Percentiles rank a stretch among this genome's conserved stretches.
phyloP scores from a whole-genome alignment of 768 basidiomycete species.

The Mycena indigotica region DNA sequence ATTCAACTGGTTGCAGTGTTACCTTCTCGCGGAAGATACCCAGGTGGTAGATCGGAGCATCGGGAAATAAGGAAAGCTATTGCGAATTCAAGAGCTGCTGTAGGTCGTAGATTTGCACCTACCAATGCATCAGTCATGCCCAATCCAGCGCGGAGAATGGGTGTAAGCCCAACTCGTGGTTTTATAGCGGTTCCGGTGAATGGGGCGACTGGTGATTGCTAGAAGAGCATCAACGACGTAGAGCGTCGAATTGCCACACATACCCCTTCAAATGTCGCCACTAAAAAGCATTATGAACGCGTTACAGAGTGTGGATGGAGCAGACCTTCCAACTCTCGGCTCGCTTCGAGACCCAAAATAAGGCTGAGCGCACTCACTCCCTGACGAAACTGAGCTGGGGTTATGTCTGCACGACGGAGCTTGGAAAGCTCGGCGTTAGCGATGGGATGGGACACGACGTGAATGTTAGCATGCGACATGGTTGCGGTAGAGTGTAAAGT shows the following conservation, averaged over 20 bases:
- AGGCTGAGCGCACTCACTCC: slow-evolving; percentile 75
- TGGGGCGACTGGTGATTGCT: slow-evolving; percentile 79
- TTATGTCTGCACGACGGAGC: slow-evolving; percentile 61
- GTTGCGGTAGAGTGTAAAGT: slow-evolving; percentile 14
- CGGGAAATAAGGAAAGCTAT: slow-evolving; percentile 66
- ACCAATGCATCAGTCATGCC: slow-evolving; percentile 90
- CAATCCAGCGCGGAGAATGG: slow-evolving; percentile 90
- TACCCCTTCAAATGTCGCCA: slow-evolving; percentile 67
- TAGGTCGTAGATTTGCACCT: slow-evolving; percentile 15
- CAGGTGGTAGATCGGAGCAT: slow-evolving; percentile 86
- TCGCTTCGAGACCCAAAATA: slow-evolving; percentile 84
- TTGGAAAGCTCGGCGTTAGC: slow-evolving; percentile 74
- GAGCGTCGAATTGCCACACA: slow-evolving; percentile 26
- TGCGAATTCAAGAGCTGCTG: slow-evolving; percentile 6
- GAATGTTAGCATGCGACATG: slow-evolving; percentile 44
- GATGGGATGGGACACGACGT: slow-evolving; percentile 72
- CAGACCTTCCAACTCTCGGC: slow-evolving; percentile 54
- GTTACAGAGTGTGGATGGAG: not conserved
- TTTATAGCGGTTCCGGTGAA: slow-evolving; percentile 80
- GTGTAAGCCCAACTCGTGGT: slow-evolving; percentile 80
- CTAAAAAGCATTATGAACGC: slow-evolving; percentile 17
- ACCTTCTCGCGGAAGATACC: slow-evolving; percentile 89
- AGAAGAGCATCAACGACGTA: slow-evolving; percentile 3
- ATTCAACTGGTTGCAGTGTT: slow-evolving; percentile 88
- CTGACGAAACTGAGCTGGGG: slow-evolving; percentile 80